Conservation (phyloP, 1,284 basidiomycete genomes). For the Boletellus deceptivus region DNA sequence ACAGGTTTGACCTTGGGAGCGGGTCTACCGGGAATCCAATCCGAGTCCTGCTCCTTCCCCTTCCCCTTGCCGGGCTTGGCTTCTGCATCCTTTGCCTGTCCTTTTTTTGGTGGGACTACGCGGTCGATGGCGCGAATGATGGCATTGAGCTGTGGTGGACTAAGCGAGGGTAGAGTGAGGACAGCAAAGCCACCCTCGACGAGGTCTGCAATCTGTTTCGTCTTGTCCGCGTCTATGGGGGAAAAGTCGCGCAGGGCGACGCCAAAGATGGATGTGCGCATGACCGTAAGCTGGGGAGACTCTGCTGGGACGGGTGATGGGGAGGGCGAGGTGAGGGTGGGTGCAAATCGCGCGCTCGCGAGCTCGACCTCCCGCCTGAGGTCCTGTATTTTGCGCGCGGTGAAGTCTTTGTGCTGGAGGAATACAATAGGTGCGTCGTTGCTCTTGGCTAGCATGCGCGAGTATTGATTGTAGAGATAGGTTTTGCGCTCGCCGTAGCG, state of each 20-base stretch:
- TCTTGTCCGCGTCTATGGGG: constrained; percentile 47
- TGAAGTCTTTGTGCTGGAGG: constrained; percentile 69
- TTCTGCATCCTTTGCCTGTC: constrained; percentile 44
- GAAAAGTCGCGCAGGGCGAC: constrained; percentile 62
- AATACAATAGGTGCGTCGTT: constrained; percentile 60
- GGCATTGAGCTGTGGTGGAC: constrained; percentile 67
- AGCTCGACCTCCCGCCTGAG: constrained; percentile 62
- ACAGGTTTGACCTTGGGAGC: constrained; percentile 54
- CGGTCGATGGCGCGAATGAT: constrained; percentile 69
- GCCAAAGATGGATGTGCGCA: constrained; percentile 71
- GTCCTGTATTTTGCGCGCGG: constrained; percentile 57
- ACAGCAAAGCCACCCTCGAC: constrained; percentile 63
- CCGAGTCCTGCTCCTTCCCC: constrained; percentile 58
- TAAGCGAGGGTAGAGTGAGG: constrained; percentile 62
- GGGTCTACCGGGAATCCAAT: constrained; percentile 60
- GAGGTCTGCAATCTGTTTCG: constrained; percentile 50
- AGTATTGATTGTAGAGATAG: constrained; percentile 74
- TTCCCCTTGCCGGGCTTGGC: constrained; percentile 41
- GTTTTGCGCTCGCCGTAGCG: constrained; percentile 71
- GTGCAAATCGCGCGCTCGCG: constrained; percentile 47
- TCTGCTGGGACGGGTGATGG: constrained; percentile 33
- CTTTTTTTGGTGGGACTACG: constrained; percentile 54
- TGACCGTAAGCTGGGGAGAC: constrained; percentile 58
- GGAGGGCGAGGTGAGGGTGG: constrained; percentile 42
- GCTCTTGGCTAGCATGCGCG: constrained; percentile 56